Evolutionary conservation across 768 basidiomycete species (phyloP), one percentile per base, ranked within the genome.

Genomic region (Rhodotorula taiwanensis): DNA sequence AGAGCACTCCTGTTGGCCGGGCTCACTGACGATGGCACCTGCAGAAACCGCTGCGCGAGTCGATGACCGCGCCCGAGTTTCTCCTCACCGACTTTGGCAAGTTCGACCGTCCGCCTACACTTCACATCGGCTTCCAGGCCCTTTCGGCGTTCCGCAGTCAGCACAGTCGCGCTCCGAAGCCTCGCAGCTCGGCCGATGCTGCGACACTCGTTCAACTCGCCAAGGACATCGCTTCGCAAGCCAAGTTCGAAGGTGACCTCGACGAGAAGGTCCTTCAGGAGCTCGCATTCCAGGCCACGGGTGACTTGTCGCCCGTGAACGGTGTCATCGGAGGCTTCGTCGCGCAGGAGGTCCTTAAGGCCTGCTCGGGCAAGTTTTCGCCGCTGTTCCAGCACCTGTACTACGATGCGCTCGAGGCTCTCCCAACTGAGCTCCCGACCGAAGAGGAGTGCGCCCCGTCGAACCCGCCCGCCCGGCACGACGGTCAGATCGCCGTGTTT

Each of bases 11-110:
- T n/a, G n/a, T n/a, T n/a, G n/a, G n/a, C n/a, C n/a, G n/a, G n/a
- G n/a, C n/a, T 15, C 9, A 13, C 2, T 2, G 8, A 31, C 7
- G 6, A 4, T 20, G 36, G 11, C n/a, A 2, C 10, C 11, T n/a
- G 41, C 71, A 99, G 94, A 97, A 97, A 91, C 83, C 92, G 3
- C 81, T 99, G 25, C 82, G 86, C 71, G 90, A 95, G 70, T 90
- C 92, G 1, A 76, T 90, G 53, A 79, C 82, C 69, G 74, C 79
- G 25, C 93, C 95, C 0, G 94, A 98, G 71, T 83, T 83, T 73
- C 88, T 95, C 79, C 83, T 97, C 70, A 91, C 92, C 49, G 95
- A 99, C 76, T 98, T 97, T 71, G 90, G 88, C 72, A 98, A 99
- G 76, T 97, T 90, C 70, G 93, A 97, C 71, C 86, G 91, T 25